phyloP scores from a whole-genome alignment of 2,329 filamentous ascomycete species.

The Penicillium sclerotiorum region DNA sequence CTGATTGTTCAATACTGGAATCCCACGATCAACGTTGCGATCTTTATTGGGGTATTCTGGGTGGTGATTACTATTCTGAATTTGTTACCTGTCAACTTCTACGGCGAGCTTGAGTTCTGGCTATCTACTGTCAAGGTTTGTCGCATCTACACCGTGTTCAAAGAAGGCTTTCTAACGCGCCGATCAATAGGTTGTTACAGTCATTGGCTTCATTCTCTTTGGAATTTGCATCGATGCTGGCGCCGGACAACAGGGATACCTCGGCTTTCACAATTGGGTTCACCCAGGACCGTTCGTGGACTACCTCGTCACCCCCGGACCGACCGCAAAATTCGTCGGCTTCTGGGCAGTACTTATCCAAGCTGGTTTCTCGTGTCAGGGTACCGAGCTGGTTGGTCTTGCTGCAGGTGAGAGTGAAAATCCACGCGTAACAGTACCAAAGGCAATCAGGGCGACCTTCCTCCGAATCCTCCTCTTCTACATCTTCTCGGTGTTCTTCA shows the following conservation, averaged over 20 bases:
- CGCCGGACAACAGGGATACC: conserved; percentile 11
- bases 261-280: conserved; percentile 18
- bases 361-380: conserved; percentile 15
- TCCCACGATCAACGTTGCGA: conserved; percentile 8
- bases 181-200: conserved; percentile 1
- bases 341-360: conserved; percentile 18
- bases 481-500: conserved; percentile 16
- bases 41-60: conserved; percentile 16
- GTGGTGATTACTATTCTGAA: conserved; percentile 14
- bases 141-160: neutral
- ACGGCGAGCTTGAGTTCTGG: conserved; percentile 19
- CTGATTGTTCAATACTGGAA: conserved; percentile 20
- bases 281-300: conserved; percentile 14
- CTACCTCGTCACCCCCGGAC: conserved; percentile 12
- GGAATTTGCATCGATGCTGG: conserved; percentile 16
- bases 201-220: conserved; percentile 16
- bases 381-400: conserved; percentile 17
- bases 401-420: conserved; percentile 19
- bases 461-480: conserved; percentile 18
- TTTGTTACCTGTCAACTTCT: conserved; percentile 14
- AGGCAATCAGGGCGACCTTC: conserved; percentile 15
- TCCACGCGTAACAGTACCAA: conserved; percentile 14
- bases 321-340: conserved; percentile 16
- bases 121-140: conserved; percentile 12
- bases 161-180: neutral